Evolutionary conservation across 2,329 filamentous ascomycete species (phyloP).

Genomic region (Venturia asperata): DNA sequence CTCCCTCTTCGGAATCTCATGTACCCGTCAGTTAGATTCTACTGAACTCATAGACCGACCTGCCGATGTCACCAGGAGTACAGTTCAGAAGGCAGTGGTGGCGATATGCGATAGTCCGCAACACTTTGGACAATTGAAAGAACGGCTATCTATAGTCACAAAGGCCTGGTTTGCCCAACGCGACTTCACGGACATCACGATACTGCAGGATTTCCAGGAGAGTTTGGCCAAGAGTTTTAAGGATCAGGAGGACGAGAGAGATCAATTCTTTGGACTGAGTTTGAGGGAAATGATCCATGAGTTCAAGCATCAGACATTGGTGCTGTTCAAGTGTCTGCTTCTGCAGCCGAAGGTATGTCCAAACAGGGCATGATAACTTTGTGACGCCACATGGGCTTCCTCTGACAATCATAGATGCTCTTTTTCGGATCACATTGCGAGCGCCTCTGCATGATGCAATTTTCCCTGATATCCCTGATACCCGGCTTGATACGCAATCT

Average conservation of each 20-base stretch:
- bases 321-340: conserved; percentile 87
- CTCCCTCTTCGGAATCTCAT: conserved; percentile 92
- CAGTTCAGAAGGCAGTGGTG: conserved; percentile 95
- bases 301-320: conserved; percentile 89
- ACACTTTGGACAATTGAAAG: conserved; percentile 81
- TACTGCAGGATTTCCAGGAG: conserved; percentile 84
- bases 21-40: conserved; percentile 83
- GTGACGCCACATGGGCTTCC: not conserved
- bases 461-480: conserved; percentile 90
- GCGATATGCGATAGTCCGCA: conserved; percentile 89
- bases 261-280: conserved; percentile 81
- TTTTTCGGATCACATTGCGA: conserved; percentile 98
- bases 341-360: conserved; percentile 78
- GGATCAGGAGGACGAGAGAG: conserved; percentile 64
- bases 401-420: conserved; percentile 64
- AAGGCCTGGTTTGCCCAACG: conserved; percentile 93
- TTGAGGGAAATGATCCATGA: conserved; percentile 86
- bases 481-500: conserved; percentile 84
- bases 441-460: conserved; percentile 95
- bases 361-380: not conserved
- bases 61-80: conserved; percentile 88
- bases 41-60: conserved; percentile 69
- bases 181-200: conserved; percentile 87
- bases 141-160: conserved; percentile 84
- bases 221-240: conserved; percentile 57